Percentiles rank a stretch among this genome's conserved stretches.
Evolutionary conservation across 345 rosid genomes (phyloP).

Genomic region (Nasturtium officinale): DNA sequence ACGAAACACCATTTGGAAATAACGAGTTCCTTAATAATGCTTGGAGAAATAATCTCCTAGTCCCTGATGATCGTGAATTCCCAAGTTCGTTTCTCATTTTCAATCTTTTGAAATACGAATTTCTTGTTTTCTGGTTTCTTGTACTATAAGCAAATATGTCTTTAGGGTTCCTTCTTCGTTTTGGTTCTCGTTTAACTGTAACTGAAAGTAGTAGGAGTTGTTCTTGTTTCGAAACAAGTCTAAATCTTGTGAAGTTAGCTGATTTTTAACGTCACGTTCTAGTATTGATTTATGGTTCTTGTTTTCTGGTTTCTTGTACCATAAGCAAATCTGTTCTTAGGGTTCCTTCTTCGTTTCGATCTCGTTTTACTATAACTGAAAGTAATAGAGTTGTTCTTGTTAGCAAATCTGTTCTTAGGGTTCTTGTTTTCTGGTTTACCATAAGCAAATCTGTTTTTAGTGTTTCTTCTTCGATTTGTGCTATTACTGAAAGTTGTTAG

Average conservation of each 20-base stretch:
- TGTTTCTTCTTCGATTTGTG: too few relatives aligned
- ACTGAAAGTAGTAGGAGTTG: background rate
- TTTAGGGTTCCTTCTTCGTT: background rate
- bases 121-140: background rate
- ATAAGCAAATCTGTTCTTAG: too few relatives aligned
- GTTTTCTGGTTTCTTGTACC: too few relatives aligned
- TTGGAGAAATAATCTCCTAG: background rate
- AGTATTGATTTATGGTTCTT: background rate
- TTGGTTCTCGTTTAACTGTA: background rate
- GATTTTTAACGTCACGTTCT: background rate
- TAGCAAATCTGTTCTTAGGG: too few relatives aligned
- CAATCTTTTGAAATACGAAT: background rate
- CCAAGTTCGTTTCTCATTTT: constrained; percentile 25
- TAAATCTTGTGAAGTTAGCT: background rate
- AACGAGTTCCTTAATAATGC: constrained; percentile 11
- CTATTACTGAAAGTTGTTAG: too few relatives aligned
- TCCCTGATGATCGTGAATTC: background rate
- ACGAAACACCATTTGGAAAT: background rate
- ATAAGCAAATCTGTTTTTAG: too few relatives aligned
- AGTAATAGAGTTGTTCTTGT: background rate
- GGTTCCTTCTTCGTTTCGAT: background rate
- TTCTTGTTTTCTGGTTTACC: too few relatives aligned
- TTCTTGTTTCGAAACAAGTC: background rate
- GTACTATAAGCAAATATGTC: background rate
- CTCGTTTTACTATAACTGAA: background rate